Conservation (phyloP, 2,329 filamentous ascomycete species). For the Paraphoma chrysanthemicola region DNA sequence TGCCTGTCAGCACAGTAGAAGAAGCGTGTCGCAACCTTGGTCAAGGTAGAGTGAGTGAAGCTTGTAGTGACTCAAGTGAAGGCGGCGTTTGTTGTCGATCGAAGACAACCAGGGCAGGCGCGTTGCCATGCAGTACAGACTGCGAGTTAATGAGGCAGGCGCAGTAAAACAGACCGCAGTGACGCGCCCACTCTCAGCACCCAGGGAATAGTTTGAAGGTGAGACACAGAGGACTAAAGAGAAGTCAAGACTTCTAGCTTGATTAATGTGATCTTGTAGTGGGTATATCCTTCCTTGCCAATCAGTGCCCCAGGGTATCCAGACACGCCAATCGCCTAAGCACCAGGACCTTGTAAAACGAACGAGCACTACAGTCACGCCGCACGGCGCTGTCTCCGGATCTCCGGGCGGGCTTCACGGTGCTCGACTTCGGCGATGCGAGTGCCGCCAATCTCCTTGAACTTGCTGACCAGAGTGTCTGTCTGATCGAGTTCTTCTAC, state of each 20-base stretch:
- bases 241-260: background rate
- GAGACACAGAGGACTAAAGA: no score
- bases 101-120: background rate
- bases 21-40: no score
- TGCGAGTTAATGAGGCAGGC: background rate
- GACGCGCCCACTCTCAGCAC: no score
- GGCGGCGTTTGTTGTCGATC: background rate
- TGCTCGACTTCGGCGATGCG: conserved; percentile 55
- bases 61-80: background rate
- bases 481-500: conserved; percentile 70
- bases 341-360: background rate
- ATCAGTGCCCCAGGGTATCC: conserved; percentile 11
- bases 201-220: no score
- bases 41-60: background rate
- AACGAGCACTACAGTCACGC: conserved; percentile 1
- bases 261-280: background rate
- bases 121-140: background rate
- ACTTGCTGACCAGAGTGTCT: conserved; percentile 72
- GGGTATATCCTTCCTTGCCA: background rate
- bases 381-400: conserved; percentile 12
- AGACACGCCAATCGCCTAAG: conserved; percentile 1
- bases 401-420: conserved; percentile 16
- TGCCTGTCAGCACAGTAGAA: no score
- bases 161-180: background rate
- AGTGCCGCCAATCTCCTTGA: conserved; percentile 77